A percentile compares a stretch with the other conserved stretches of the same genome.
Conservation (phyloP, 106 monocot genomes). For the Iris macrosiphon region DNA sequence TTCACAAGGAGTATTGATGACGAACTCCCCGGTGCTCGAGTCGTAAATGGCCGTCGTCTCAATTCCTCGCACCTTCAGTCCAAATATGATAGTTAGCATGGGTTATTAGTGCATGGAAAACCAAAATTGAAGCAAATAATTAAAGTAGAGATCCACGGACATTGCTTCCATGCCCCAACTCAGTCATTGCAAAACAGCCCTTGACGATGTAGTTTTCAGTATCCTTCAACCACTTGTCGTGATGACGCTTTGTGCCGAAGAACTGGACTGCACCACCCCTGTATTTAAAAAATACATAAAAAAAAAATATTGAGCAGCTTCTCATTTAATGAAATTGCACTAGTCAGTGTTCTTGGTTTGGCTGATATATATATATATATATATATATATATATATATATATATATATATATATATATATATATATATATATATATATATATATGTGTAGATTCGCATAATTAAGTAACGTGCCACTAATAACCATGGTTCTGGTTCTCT, state of each 20-base stretch:
- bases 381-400: too few relatives aligned
- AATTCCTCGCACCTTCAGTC: slow-evolving; percentile 77
- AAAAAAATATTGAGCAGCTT: too few relatives aligned
- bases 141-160: slow-evolving; percentile 48
- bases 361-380: too few relatives aligned
- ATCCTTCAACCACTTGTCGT: slow-evolving; percentile 85
- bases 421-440: too few relatives aligned
- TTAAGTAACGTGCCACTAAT: too few relatives aligned
- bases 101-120: not conserved
- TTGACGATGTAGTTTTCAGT: slow-evolving; percentile 67
- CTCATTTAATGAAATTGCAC: too few relatives aligned
- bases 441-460: too few relatives aligned
- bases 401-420: too few relatives aligned
- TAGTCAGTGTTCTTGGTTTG: too few relatives aligned
- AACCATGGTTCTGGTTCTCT: too few relatives aligned
- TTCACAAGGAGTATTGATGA: slow-evolving; percentile 96
- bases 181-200: slow-evolving; percentile 98
- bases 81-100: not conserved
- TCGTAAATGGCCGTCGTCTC: slow-evolving; percentile 88
- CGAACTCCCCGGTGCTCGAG: slow-evolving; percentile 47
- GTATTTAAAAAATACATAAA: too few relatives aligned
- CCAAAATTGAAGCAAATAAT: not conserved
- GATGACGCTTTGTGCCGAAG: slow-evolving; percentile 90
- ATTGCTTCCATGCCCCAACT: slow-evolving; percentile 98
- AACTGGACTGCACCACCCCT: slow-evolving; percentile 80